These are phyloP conservation scores for Suillus spraguei DNA, from an alignment of 768 basidiomycete genomes.

Conservation along the genomic window DNA sequence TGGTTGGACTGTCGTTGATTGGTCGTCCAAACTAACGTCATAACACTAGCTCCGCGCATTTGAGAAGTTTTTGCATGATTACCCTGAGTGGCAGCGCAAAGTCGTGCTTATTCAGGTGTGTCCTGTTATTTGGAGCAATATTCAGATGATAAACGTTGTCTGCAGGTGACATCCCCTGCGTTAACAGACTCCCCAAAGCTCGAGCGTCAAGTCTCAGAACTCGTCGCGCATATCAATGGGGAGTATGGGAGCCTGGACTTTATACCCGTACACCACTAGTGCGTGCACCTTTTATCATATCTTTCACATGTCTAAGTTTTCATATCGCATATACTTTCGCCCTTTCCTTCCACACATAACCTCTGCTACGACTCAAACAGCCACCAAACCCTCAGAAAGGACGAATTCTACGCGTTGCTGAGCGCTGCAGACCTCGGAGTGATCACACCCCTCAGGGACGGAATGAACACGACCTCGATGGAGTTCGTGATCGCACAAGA, in stretches of 20 bases:
- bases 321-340: neutral
- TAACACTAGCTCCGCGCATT: slow-evolving; percentile 80
- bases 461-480: slow-evolving; percentile 98
- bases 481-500: slow-evolving; percentile 94
- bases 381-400: slow-evolving; percentile 96
- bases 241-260: slow-evolving; percentile 94
- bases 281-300: slow-evolving; percentile 35
- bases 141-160: slow-evolving; percentile 35
- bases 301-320: neutral
- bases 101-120: slow-evolving; percentile 64
- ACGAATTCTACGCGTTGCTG: slow-evolving; percentile 96
- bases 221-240: slow-evolving; percentile 95
- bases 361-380: slow-evolving; percentile 40
- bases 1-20: neutral
- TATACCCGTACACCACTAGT: slow-evolving; percentile 98
- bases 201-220: slow-evolving; percentile 90
- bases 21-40: neutral
- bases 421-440: slow-evolving; percentile 93
- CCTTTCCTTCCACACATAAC: neutral
- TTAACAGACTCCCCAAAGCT: slow-evolving; percentile 91
- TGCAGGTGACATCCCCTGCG: slow-evolving; percentile 91
- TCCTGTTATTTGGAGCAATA: neutral
- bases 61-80: slow-evolving; percentile 89
- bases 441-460: slow-evolving; percentile 94
- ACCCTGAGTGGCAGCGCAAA: slow-evolving; percentile 94